Evolutionary conservation across 768 basidiomycete species (phyloP), one percentile per base, ranked within the genome.

Genomic region (Boletus huronensis): DNA sequence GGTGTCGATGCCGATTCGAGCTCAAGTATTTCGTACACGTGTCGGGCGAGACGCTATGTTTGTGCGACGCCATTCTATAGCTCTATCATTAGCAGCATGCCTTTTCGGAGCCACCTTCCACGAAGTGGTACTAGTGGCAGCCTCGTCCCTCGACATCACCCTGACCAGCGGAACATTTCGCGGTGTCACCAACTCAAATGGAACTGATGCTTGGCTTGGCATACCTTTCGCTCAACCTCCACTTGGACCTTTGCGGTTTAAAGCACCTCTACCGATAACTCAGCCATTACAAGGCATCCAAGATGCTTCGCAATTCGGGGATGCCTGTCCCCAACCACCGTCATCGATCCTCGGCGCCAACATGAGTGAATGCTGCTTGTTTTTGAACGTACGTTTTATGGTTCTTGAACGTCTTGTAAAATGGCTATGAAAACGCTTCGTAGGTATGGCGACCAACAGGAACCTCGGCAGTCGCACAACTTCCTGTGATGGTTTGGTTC

Each of bases 221-320:
- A 77, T 88, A 32, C 84, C 79, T 0, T 88, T 74, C 53, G 85
- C 82, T 5, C 68, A 77, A 55, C 74, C 84, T 2, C 85, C 85
- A 0, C 58, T 81, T 0, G 84, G 83, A 2, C 38, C 62, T 7
- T 72, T 85, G 41, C 77, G 84, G 3, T 84, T 87, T 69, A 80
- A 79, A 55, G 76, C 79, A 0, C 83, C 85, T 3, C 70, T 77
- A 0, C 64, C 72, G 3, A 73, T 82, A 52, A 67, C 68, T 17
- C 60, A 58, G 28, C 55, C 65, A 1, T 67, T 70, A 0, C 59
- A 50, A 11, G 70, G 53, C 0, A 54, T 81, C 2, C 66, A 72
- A 34, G 63, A 78, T 53, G 80, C 84, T 13, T 74, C 75, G 13
- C 49, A 62, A 8, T 84, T 84, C 54, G 81, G 82, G 0, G 73